Evolutionary conservation across 352 stramenopile genomes (phyloP), one percentile per base, ranked within the genome.

Genomic region (Blastocystis sp.): DNA sequence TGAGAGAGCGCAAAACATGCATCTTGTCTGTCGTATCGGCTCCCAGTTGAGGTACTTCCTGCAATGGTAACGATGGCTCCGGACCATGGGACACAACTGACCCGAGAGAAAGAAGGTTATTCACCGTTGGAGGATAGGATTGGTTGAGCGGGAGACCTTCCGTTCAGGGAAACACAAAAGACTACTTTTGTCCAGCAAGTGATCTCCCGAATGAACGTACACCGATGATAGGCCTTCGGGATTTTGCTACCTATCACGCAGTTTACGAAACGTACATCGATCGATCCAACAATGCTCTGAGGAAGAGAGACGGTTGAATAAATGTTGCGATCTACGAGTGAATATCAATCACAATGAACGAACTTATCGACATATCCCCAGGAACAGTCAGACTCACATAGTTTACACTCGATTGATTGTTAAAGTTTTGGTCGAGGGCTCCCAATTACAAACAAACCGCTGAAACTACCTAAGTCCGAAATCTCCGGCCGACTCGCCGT

Each of bases 381-480:
- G 69, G 46, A 81, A 81, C 69, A 44, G 69, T 36, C 34, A 81
- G 18, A 64, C 56, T 64, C 34, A 81, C 69, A 64, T 81, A 81
- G 4, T 57, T 57, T 9, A 81, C 63, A 18, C 69, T 42, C 14
- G 24, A 46, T 9, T 54, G 48, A 42, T 54, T 57, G 24, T 21
- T 24, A 46, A 81, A 81, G 27, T 81, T 81, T 29, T 81, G 69
- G 49, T 81, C 69, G 7, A 81, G 51, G 21, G 69, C 69, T 81
- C 40, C 16, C 16, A 2, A 29, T 48, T n/a, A 48, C 44, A 42
- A 49, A 9, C 4, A 24, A 46, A 46, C 36, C 21, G 42, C 0
- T 9, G 36, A 9, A 21, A 27, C 9, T 49, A 81, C 69, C 29
- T 40, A 81, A 29, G 18, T 81, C 69, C 7, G 69, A 44, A 11